phyloP scores from a whole-genome alignment of 108 stramenopile species.

The Skeletonema potamos region DNA sequence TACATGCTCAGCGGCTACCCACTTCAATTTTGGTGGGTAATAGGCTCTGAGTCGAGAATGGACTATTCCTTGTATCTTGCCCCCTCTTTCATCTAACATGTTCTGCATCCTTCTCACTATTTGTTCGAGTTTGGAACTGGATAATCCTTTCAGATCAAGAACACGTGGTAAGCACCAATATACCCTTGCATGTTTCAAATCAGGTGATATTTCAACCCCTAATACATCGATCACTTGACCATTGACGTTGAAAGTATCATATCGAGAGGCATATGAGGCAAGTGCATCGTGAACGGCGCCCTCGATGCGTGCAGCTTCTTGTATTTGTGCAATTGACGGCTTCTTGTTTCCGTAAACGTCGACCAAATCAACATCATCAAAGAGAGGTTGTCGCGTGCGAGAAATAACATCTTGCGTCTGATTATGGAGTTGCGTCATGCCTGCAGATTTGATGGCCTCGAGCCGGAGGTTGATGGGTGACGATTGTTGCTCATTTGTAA shows the following conservation, averaged over 20 bases:
- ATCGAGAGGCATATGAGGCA: slow-evolving; percentile 18
- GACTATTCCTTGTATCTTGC: slow-evolving; percentile 37
- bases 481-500: neutral
- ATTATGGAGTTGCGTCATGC: slow-evolving; percentile 32
- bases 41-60: slow-evolving; percentile 34
- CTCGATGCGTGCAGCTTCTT: slow-evolving; percentile 32
- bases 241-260: slow-evolving; percentile 29
- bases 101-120: slow-evolving; percentile 27
- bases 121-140: slow-evolving; percentile 9
- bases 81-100: slow-evolving; percentile 31
- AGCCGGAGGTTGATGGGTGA: slow-evolving; percentile 8
- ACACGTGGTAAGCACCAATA: slow-evolving; percentile 41
- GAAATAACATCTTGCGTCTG: slow-evolving; percentile 38
- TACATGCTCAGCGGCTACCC: slow-evolving; percentile 37
- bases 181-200: slow-evolving; percentile 27
- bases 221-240: slow-evolving; percentile 31
- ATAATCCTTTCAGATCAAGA: slow-evolving; percentile 21
- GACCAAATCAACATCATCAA: slow-evolving; percentile 3
- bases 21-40: slow-evolving; percentile 37
- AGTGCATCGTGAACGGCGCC: slow-evolving; percentile 24
- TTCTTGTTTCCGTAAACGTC: slow-evolving; percentile 6
- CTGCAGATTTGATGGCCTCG: slow-evolving; percentile 37
- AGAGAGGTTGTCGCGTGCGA: slow-evolving; percentile 25
- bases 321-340: slow-evolving; percentile 30
- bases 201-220: slow-evolving; percentile 40